Evolutionary conservation across 2,329 filamentous ascomycete species (phyloP).

Genomic region (Fusarium dimerum): DNA sequence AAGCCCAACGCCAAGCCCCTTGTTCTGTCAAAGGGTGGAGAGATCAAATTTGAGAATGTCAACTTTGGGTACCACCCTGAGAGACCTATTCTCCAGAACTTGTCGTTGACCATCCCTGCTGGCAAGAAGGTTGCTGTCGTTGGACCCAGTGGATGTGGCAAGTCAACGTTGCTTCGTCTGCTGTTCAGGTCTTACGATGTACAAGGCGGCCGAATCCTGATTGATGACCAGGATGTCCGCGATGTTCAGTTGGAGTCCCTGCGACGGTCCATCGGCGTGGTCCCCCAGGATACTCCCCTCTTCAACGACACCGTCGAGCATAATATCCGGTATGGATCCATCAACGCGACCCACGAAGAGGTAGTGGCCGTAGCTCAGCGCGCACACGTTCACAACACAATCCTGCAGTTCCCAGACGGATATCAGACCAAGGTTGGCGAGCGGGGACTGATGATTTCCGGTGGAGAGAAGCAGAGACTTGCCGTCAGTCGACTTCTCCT

Average conservation of each 20-base stretch:
- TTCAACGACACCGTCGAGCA: constrained; percentile 97
- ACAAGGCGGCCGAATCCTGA: constrained; percentile 79
- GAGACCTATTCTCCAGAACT: constrained; percentile 81
- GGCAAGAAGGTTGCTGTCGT: constrained; percentile 96
- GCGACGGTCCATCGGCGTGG: constrained; percentile 84
- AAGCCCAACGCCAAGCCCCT: constrained; percentile 72
- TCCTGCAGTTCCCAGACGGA: constrained; percentile 78
- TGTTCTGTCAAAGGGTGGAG: constrained; percentile 72
- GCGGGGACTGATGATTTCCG: constrained; percentile 94
- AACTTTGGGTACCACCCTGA: constrained; percentile 89
- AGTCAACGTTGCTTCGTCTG: constrained; percentile 87
- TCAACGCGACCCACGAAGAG: constrained; percentile 71
- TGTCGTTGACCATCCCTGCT: constrained; percentile 86
- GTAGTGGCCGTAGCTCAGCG: constrained; percentile 77
- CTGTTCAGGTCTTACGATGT: constrained; percentile 95
- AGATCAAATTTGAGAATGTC: constrained; percentile 94
- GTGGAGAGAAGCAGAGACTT: constrained; percentile 89
- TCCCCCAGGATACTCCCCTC: constrained; percentile 93
- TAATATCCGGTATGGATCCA: constrained; percentile 90
- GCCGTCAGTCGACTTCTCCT: constrained; percentile 81
- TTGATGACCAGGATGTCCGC: constrained; percentile 91
- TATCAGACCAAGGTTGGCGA: constrained; percentile 92
- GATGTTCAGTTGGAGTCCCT: constrained; percentile 81
- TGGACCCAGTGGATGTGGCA: constrained; percentile 92
- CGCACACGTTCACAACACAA: constrained; percentile 82